A percentile compares a stretch with the other conserved stretches of the same genome.
phyloP scores from a whole-genome alignment of 2,329 filamentous ascomycete genomes.

The Achaetomium macrosporum region DNA sequence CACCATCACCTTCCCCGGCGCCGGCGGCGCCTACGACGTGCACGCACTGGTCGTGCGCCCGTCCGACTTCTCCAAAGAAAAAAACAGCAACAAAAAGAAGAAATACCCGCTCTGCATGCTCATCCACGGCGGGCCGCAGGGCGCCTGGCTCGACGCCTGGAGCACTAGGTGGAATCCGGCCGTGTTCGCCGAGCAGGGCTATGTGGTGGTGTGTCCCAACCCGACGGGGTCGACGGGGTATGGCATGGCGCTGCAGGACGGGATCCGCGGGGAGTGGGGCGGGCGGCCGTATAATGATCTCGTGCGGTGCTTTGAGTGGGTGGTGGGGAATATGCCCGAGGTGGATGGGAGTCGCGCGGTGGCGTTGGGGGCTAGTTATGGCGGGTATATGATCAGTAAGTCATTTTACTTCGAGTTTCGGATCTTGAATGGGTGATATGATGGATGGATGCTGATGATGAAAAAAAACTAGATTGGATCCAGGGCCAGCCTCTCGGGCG shows the following conservation, averaged over 20 bases:
- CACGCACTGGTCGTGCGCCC: slow-evolving; percentile 66
- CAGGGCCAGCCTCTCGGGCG: slow-evolving; percentile 79
- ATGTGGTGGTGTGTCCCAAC: slow-evolving; percentile 75
- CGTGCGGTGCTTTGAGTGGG: slow-evolving; percentile 69
- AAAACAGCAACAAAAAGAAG: slow-evolving; percentile 53
- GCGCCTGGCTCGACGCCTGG: slow-evolving; percentile 70
- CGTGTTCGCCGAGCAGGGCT: slow-evolving; percentile 81
- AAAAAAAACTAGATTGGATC: slow-evolving; percentile 67
- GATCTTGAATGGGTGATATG: no score
- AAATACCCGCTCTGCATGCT: slow-evolving; percentile 75
- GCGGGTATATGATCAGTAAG: slow-evolving; percentile 68
- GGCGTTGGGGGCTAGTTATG: slow-evolving; percentile 68
- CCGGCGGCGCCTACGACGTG: slow-evolving; percentile 56
- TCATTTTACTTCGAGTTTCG: slow-evolving; percentile 10
- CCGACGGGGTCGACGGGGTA: slow-evolving; percentile 80
- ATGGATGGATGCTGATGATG: no score
- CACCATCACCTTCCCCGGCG: slow-evolving; percentile 65
- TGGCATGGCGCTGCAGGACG: slow-evolving; percentile 69
- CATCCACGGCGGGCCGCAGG: slow-evolving; percentile 79
- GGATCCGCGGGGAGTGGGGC: slow-evolving; percentile 77
- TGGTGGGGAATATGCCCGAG: slow-evolving; percentile 59
- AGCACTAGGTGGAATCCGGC: slow-evolving; percentile 81
- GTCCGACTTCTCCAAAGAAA: slow-evolving; percentile 48
- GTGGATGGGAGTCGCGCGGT: slow-evolving; percentile 66
- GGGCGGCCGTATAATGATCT: slow-evolving; percentile 79